Evolutionary conservation across 1,139 yeast genomes (phyloP).

Genomic region (Sugiyamaella novakii): DNA sequence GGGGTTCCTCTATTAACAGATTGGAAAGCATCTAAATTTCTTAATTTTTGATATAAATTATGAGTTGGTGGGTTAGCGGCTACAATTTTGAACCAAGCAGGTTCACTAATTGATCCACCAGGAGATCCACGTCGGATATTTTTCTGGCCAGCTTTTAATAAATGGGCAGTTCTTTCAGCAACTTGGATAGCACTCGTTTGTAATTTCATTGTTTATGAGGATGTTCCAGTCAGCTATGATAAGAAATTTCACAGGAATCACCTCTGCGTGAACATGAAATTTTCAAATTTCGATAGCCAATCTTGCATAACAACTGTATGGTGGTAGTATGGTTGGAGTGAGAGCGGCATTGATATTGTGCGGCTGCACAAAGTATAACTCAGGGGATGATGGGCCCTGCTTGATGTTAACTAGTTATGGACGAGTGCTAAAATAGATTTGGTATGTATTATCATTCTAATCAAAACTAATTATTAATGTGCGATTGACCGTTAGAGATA

Average conservation of each 20-base stretch:
- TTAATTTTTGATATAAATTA: constrained; percentile 55
- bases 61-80: constrained; percentile 76
- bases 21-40: constrained; percentile 43
- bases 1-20: constrained; percentile 30
- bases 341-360: too few species aligned
- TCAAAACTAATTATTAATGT: too few species aligned
- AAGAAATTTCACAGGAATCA: neutral
- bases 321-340: too few species aligned
- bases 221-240: neutral
- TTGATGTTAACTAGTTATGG: too few species aligned
- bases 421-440: too few species aligned
- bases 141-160: constrained; percentile 30
- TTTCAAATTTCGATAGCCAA: constrained; percentile 4
- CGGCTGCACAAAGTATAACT: too few species aligned
- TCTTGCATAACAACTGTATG: too few species aligned
- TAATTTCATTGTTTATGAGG: constrained; percentile 55
- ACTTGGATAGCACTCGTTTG: constrained; percentile 65
- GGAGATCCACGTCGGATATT: constrained; percentile 23
- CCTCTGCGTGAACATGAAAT: neutral
- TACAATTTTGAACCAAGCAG: constrained; percentile 86
- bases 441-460: too few species aligned
- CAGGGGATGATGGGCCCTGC: too few species aligned
- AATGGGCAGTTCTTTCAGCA: constrained; percentile 54
- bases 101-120: constrained; percentile 59
- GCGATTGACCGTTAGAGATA: too few species aligned